These are phyloP conservation scores for Rhizopus sp. DNA, from an alignment of 371 early-diverging fungal genomes.

Conservation along the genomic window DNA sequence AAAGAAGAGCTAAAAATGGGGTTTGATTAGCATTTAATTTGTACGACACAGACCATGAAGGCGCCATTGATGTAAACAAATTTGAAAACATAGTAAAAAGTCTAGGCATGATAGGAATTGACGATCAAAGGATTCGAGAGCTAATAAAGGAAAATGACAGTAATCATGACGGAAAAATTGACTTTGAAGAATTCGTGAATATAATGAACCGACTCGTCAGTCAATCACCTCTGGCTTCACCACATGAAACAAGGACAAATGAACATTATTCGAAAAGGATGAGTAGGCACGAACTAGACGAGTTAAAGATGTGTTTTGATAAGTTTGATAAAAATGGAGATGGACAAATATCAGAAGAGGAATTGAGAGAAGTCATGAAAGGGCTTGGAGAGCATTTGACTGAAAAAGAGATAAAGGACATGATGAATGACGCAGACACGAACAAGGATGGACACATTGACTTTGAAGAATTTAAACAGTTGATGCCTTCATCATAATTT, in stretches of 20 bases:
- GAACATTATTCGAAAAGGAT: conserved; percentile 14
- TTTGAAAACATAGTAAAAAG: conserved; percentile 25
- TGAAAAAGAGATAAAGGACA: conserved; percentile 76
- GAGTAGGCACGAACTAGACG: conserved; percentile 40
- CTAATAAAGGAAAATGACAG: conserved; percentile 16
- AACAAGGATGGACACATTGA: conserved; percentile 72
- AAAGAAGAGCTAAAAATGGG: no score
- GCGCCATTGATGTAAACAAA: conserved; percentile 17
- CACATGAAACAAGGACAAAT: neutral
- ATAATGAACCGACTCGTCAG: conserved; percentile 52
- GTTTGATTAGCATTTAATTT: conserved; percentile 20
- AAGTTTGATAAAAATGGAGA: conserved; percentile 75
- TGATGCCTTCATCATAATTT: conserved; percentile 47
- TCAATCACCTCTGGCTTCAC: neutral
- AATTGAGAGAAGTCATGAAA: conserved; percentile 69
- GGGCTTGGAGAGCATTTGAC: conserved; percentile 73
- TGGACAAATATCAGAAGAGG: conserved; percentile 68
- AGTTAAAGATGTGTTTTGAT: conserved; percentile 26
- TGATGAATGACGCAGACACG: conserved; percentile 82
- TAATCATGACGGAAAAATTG: conserved; percentile 51
- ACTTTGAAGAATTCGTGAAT: conserved; percentile 73
- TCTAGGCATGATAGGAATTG: conserved; percentile 10
- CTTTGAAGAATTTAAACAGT: conserved; percentile 59
- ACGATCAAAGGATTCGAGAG: conserved; percentile 8
- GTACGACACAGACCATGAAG: conserved; percentile 29